Evolutionary conservation across 2,329 filamentous ascomycete species (phyloP), one percentile per base, ranked within the genome.

Genomic region (Neonectria magnoliae): DNA sequence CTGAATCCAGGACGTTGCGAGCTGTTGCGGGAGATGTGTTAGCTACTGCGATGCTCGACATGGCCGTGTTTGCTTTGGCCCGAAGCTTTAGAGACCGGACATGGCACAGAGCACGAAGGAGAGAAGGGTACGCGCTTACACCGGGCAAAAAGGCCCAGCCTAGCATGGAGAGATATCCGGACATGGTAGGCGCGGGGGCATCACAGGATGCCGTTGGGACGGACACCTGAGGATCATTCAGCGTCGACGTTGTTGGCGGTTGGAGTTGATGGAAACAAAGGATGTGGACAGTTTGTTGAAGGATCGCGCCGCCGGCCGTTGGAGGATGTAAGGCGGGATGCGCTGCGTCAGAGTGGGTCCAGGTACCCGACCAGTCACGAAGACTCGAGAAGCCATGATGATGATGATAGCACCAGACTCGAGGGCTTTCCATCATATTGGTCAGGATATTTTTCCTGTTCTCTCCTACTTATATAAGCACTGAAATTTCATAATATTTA

Each of bases 1-100:
- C 78, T 98, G 95, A 6, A 91, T 78, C 82, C 91, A 92, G 68
- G 88, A 88, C 41, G 93, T 94, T 53, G 90, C 91, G 72, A 95
- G 88, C 93, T 97, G 67, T 52, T 64, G 45, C 14, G 55, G 18
- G 41, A 55, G 31, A 41, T 22, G 18, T 27, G 68, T 75, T 63
- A 73, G 74, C 57, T 48, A 41, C 36, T 27, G 60, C 16, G 41
- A 58, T 27, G 9, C 29, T 13, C 25, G 20, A 9, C 42, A 41
- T 47, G 14, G 47, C 25, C 42, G 20, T 38, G 58, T 55, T 55
- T 47, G 50, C 13, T 13, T 53, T 42, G 41, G 4, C 27, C 16
- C 36, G 14, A 42, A 38, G 8, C 20, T 31, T 33, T 13, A 25
- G 18, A 27, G 20, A 29, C 6, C 31, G 18, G 29, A 36, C 2